Evolutionary conservation across 139 green algal genomes (phyloP), one percentile per base, ranked within the genome.

Genomic region (Closterium sp.): DNA sequence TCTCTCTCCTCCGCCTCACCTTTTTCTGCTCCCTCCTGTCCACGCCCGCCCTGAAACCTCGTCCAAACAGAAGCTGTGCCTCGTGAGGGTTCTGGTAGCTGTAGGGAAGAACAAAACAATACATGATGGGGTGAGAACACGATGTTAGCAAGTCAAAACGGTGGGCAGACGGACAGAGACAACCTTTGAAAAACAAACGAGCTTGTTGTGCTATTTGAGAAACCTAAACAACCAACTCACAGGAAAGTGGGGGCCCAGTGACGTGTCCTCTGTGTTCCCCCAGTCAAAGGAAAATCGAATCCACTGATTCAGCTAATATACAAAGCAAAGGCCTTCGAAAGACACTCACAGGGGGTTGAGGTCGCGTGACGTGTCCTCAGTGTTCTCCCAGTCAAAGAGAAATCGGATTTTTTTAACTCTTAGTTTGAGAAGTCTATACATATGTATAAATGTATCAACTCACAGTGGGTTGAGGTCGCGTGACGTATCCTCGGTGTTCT

Each of bases 361-460:
- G 94, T 99, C 98, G 31, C 95, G 94, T 89, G 95, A 97, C 0
- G 98, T 99, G 97, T 99, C 98, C 89, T 99, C 98, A 2, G 92
- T 94, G 4, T 96, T 97, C 86, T 99, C 97, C 98, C 98, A 99
- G 95, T 99, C 98, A 95, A 99, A 99, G 91, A 98, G 97, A 96
- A 99, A 99, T 84, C 95, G 96, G 92, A 98, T 98, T 96, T 98
- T 98, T 88, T 99, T 97, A 50, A 95, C 97, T 22, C 96, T 95
- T 91, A 97, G 97, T n/a, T 97, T 85, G 45, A 96, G 92, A 88
- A 94, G 93, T 94, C 97, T 98, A 2, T 7, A 4, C 2, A 38
- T 7, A 38, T 38, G n/a, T n/a, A n/a, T n/a, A n/a, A n/a, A n/a
- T n/a, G n/a, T n/a, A n/a, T n/a, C n/a, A 2, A 38, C 32, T 96